Evolutionary conservation across 768 basidiomycete genomes (phyloP), one percentile per base, ranked within the genome.

Genomic region (Russula sp.): DNA sequence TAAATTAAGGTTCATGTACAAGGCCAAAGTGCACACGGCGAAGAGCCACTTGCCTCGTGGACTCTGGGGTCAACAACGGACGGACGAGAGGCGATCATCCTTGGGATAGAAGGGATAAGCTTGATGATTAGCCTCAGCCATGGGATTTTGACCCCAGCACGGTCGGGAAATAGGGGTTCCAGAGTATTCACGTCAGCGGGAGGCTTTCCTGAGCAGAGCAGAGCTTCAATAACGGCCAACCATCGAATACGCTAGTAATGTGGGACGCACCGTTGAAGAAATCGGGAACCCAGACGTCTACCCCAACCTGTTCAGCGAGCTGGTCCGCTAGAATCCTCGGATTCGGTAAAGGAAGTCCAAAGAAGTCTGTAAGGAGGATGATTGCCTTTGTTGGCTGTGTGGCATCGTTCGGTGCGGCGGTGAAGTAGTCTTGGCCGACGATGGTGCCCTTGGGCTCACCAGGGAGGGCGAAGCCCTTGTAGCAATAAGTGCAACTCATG

Each of bases 221-320:
- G 56, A 20, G 20, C n/a, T 54, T 36, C 28, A 10, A 14, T 40
- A 30, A n/a, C 42, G 20, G 22, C 36, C 14, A 48, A 49, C 26
- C 11, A 11, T 11, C 34, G 13, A 36, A 24, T 13, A 11, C 20
- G 34, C 18, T 5, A 36, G 38, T 18, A 7, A 40, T 18, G 14
- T 7, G 34, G 34, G 28, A 69, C 75, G 53, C 57, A 82, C 85
- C 86, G 64, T 76, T 71, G 68, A 86, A 87, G 55, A 84, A 72
- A 73, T 88, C 84, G 10, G 85, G 86, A 22, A 84, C 76, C 81
- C 83, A 87, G n/a, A 86, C 84, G 67, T 87, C 86, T 65, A 84
- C 83, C 20, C 76, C 73, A 28, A 86, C 69, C n/a, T 73, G 67
- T 61, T 78, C 73, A 10, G 84, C 78, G 28, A 85, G 70, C 28